phyloP scores from a whole-genome alignment of 2,329 filamentous ascomycete genomes.

The Xylaria arbuscula region DNA sequence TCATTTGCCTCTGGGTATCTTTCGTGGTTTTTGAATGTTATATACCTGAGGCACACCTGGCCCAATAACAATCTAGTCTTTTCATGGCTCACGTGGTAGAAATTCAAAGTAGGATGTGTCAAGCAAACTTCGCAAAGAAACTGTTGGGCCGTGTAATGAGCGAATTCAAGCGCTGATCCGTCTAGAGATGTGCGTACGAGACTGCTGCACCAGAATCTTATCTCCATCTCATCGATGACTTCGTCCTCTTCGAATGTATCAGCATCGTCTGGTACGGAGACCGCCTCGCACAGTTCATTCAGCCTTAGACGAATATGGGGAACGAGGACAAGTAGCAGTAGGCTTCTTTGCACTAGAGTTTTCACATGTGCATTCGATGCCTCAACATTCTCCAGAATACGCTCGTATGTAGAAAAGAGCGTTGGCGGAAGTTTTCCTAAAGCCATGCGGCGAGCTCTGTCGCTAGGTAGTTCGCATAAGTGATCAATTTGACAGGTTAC shows the following conservation, averaged over 20 bases:
- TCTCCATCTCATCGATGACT: not conserved
- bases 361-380: not conserved
- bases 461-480: not conserved
- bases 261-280: not conserved
- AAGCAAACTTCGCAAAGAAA: not conserved
- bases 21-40: not conserved
- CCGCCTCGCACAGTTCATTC: not conserved
- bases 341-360: not conserved
- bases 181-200: not conserved
- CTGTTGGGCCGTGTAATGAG: not conserved
- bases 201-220: not conserved
- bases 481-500: slow-evolving; percentile 1
- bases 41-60: not conserved
- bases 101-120: not conserved
- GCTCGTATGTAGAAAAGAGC: not conserved
- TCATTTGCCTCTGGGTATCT: not conserved
- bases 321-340: not conserved
- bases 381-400: not conserved
- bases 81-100: not conserved
- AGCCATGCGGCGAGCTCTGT: not conserved
- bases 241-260: not conserved
- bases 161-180: not conserved
- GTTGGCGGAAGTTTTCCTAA: not conserved
- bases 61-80: not conserved
- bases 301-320: not conserved